A percentile compares a stretch with the other conserved stretches of the same genome.
Evolutionary conservation across 176 grass and related monocot species (phyloP).

Genomic region (Oryza glaberrima): DNA sequence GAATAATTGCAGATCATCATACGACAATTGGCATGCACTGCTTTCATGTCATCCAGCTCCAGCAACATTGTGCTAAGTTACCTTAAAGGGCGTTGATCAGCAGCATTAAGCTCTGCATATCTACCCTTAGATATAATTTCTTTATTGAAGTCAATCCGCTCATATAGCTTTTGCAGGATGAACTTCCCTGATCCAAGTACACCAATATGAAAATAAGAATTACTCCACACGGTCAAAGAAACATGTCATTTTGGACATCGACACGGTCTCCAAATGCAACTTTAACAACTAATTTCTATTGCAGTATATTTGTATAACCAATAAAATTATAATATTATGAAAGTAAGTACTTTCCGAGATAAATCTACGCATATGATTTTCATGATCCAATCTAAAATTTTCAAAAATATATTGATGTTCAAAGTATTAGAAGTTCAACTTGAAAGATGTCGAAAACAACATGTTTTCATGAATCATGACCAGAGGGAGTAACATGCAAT

Average conservation of each 20-base stretch:
- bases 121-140: conserved; percentile 86
- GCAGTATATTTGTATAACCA: not conserved
- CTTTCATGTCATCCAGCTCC: not conserved
- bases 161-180: conserved; percentile 82
- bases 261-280: not conserved
- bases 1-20: conserved; percentile 22
- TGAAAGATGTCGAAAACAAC: not conserved
- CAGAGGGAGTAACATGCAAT: not conserved
- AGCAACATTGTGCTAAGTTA: conserved; percentile 28
- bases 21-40: not conserved
- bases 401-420: not conserved
- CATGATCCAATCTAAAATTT: not conserved
- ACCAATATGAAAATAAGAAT: conserved; percentile 40
- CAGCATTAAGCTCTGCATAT: conserved; percentile 82
- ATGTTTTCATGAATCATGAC: not conserved
- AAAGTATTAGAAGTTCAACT: not conserved
- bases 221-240: not conserved
- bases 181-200: conserved; percentile 73
- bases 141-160: conserved; percentile 89
- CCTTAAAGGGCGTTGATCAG: conserved; percentile 86
- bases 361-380: not conserved
- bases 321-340: not conserved
- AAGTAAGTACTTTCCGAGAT: too few relatives aligned
- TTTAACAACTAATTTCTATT: not conserved
- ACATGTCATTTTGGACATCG: not conserved